Evolutionary conservation across 1,139 yeast species (phyloP).

Genomic region (Yamadazyma dendronema): DNA sequence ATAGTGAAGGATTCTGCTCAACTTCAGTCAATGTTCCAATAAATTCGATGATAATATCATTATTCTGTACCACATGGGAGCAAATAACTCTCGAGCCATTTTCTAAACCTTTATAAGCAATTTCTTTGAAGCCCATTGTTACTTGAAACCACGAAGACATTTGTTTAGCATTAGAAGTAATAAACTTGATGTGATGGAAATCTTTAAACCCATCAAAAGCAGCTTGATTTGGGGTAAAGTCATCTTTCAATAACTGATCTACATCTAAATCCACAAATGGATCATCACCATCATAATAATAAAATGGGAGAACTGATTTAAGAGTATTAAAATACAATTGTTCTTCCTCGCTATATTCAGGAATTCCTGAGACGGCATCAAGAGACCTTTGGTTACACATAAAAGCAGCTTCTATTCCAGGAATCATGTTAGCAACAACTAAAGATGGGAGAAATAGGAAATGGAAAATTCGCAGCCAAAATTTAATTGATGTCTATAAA

Average conservation of each 20-base stretch:
- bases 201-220: conserved; percentile 29
- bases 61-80: conserved; percentile 62
- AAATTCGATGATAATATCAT: conserved; percentile 53
- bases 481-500: too few relatives aligned
- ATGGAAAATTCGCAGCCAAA: too few relatives aligned
- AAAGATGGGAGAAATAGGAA: too few relatives aligned
- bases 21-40: conserved; percentile 24
- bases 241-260: conserved; percentile 25
- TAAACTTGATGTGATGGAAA: conserved; percentile 32
- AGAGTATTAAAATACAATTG: neutral
- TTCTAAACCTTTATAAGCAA: conserved; percentile 68
- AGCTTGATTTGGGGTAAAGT: conserved; percentile 22
- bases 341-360: neutral
- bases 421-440: too few relatives aligned
- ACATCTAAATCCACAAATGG: conserved; percentile 18
- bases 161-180: conserved; percentile 61
- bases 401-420: too few relatives aligned
- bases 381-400: too few relatives aligned
- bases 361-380: too few relatives aligned
- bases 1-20: conserved; percentile 5
- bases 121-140: conserved; percentile 59
- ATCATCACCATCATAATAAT: conserved; percentile 17
- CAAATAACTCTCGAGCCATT: conserved; percentile 58
- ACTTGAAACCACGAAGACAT: conserved; percentile 54
- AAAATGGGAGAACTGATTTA: conserved; percentile 23